Conservation (phyloP, 2,329 filamentous ascomycete genomes). For the Aspergillus sp. region DNA sequence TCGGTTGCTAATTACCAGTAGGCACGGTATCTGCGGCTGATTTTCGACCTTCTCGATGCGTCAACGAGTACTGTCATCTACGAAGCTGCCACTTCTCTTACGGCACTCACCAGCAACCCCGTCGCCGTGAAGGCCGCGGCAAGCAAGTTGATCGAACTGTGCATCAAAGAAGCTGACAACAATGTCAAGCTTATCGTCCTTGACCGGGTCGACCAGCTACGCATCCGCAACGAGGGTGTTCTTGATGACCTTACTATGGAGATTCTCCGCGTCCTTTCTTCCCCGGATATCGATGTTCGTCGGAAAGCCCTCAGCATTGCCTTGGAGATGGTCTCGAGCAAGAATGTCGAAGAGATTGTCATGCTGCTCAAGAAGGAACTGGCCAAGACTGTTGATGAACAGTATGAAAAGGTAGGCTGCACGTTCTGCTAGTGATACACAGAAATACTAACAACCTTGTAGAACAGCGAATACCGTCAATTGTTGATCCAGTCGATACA, state of each 20-base stretch:
- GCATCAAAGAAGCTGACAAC: slow-evolving; percentile 97
- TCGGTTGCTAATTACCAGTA: slow-evolving; percentile 43
- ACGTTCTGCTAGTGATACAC: not conserved
- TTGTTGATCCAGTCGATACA: slow-evolving; percentile 96
- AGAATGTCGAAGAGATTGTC: slow-evolving; percentile 97
- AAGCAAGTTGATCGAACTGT: slow-evolving; percentile 92
- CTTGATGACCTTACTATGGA: slow-evolving; percentile 96
- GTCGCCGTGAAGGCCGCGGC: slow-evolving; percentile 97
- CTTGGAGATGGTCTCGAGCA: slow-evolving; percentile 97
- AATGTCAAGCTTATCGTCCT: slow-evolving; percentile 99
- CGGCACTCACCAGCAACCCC: slow-evolving; percentile 90
- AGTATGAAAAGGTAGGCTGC: slow-evolving; percentile 78
- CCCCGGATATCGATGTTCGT: slow-evolving; percentile 92
- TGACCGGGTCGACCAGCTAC: slow-evolving; percentile 85
- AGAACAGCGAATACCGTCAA: slow-evolving; percentile 89
- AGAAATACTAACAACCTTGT: slow-evolving; percentile 25
- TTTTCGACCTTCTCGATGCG: slow-evolving; percentile 94
- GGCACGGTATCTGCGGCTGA: slow-evolving; percentile 88
- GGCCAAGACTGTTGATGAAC: slow-evolving; percentile 94
- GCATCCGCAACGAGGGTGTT: slow-evolving; percentile 85
- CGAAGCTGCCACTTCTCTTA: slow-evolving; percentile 93
- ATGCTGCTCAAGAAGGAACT: slow-evolving; percentile 96
- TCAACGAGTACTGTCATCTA: slow-evolving; percentile 94
- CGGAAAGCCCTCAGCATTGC: slow-evolving; percentile 88
- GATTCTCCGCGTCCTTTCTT: slow-evolving; percentile 89